phyloP scores from a whole-genome alignment of 208 protist species.

The Tritrichomonas musculus region DNA sequence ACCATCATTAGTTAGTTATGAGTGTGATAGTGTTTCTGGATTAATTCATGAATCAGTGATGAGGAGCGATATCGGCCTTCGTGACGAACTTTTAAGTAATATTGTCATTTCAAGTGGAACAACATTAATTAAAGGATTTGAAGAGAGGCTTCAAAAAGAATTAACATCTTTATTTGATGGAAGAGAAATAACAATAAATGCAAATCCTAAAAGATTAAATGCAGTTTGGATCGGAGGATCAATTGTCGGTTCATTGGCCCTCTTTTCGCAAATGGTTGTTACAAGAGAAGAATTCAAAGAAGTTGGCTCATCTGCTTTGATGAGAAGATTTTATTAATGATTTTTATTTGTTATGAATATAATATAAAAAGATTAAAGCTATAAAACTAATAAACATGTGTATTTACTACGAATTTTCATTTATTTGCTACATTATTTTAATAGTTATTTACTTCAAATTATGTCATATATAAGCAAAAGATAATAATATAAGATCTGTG shows the following conservation, averaged over 20 bases:
- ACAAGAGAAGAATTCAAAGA: conserved; percentile 56
- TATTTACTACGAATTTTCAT: too few relatives aligned
- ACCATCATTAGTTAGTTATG: conserved; percentile 55
- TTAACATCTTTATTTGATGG: conserved; percentile 36
- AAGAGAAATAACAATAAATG: conserved; percentile 49
- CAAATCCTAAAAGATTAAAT: conserved; percentile 64
- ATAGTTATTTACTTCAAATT: too few relatives aligned
- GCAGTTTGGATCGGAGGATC: conserved; percentile 81
- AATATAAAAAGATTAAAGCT: too few relatives aligned
- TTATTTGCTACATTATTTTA: too few relatives aligned
- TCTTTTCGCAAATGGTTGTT: conserved; percentile 83
- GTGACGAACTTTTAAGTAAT: conserved; percentile 55
- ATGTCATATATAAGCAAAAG: too few relatives aligned
- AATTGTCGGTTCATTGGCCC: conserved; percentile 82
- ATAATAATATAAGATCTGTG: too few relatives aligned
- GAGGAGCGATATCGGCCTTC: conserved; percentile 60
- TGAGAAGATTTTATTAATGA: too few relatives aligned
- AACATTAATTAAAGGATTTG: conserved; percentile 70
- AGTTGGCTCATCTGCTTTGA: conserved; percentile 36
- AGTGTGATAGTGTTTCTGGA: conserved; percentile 54
- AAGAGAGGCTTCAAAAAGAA: conserved; percentile 79
- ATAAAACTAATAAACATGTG: too few relatives aligned
- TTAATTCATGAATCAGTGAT: conserved; percentile 57
- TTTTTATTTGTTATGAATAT: too few relatives aligned
- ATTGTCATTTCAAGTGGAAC: conserved; percentile 58